Conservation (phyloP, 2,329 filamentous ascomycete genomes). For the Cercospora beticola region DNA sequence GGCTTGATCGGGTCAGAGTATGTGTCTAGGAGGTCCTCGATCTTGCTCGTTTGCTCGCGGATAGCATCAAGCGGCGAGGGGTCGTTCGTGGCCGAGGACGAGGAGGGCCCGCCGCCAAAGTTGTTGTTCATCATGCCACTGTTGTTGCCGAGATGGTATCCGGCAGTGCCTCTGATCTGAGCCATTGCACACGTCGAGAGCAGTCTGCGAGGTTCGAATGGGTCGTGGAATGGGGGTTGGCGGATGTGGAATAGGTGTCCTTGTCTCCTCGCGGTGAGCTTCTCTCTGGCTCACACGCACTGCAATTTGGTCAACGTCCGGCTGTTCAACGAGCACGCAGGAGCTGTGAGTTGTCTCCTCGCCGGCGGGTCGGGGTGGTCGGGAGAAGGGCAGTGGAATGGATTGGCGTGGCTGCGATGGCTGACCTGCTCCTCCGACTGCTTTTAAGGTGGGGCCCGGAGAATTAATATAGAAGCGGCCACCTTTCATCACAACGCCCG, state of each 20-base stretch:
- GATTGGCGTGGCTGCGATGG: neutral
- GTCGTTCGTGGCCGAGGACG: constrained; percentile 62
- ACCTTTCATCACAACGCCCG: constrained; percentile 4
- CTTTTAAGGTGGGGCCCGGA: neutral
- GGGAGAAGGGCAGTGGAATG: neutral
- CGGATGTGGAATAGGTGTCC: neutral
- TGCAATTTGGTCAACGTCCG: neutral
- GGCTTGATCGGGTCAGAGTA: constrained; percentile 90
- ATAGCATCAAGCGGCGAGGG: constrained; percentile 83
- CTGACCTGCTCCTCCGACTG: neutral
- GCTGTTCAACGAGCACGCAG: neutral
- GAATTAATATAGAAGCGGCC: constrained; percentile 3
- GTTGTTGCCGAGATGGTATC: constrained; percentile 78
- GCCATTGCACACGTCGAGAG: constrained; percentile 46
- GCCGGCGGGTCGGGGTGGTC: neutral
- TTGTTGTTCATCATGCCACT: constrained; percentile 49
- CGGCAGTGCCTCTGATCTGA: constrained; percentile 64
- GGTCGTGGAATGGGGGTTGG: neutral
- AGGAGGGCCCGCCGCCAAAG: constrained; percentile 30
- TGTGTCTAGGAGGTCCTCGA: constrained; percentile 88
- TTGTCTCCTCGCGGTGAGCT: neutral
- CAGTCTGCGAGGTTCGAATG: neutral
- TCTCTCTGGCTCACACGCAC: neutral
- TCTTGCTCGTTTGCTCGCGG: constrained; percentile 94
- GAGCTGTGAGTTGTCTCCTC: neutral